Evolutionary conservation across 768 basidiomycete genomes (phyloP), one percentile per base, ranked within the genome.

Genomic region (Boletus eberwhitei): DNA sequence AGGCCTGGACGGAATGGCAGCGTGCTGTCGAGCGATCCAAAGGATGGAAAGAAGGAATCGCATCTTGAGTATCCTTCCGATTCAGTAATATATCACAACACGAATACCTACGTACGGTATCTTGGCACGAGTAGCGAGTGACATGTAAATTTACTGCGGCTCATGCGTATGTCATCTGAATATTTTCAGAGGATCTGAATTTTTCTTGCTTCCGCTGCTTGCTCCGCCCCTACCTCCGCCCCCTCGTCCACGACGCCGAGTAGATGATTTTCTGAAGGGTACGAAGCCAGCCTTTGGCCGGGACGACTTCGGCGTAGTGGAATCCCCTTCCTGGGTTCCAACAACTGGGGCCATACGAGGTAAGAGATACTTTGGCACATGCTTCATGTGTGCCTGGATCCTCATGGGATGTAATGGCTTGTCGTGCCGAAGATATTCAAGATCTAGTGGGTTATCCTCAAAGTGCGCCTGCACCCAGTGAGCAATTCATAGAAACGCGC

Each of bases 301-400:
- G 5, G 55, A 31, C 5, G 50, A 11, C 37, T 74, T 49, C 31
- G 40, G 40, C 4, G 50, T 1, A 5, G 32, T 49, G 34, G 45
- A 54, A 17, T 57, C 65, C 22, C 64, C 74, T 3, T 52, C 67
- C 13, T 74, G 74, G 0, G 67, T 65, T 9, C 75, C 79, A 12
- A 74, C 46, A 3, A 87, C 83, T 4, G 59, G 32, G n/a, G 56
- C 56, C 45, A 91, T 87, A 29, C 83, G 84, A 3, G 96, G 95
- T 57, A 97, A 77, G 26, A 98, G 77, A 67, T 99, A 99, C 52
- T 86, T 87, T 1, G 96, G 97, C 5, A 98, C 85, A 71, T 95
- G 90, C 70, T 96, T 98, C 85, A 98, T 90, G 69, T 98, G 95
- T 2, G 93, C 74, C 67, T 97, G 95, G 12, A 95, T 78, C 43